Base-by-base conservation (phyloP, 2,329 filamentous ascomycete species). In the Aureobasidium subglaciale region DNA sequence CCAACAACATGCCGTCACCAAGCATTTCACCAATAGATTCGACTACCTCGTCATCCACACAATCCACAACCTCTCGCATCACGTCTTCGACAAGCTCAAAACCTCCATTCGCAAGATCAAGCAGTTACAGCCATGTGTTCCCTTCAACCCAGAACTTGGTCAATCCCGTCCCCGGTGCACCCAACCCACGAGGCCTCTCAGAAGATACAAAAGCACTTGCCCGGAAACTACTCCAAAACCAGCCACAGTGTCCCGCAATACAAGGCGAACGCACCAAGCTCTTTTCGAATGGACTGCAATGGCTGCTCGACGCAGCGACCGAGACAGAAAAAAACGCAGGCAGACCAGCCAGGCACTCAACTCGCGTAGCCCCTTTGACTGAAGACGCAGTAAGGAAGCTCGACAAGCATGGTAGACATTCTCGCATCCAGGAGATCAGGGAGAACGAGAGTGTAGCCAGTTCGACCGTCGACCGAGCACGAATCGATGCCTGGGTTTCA, bases 21-120 rank as follows among this genome's bases (percentile, higher is more conserved):
- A 50, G 46, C 24, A 38, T 49, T 7, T 49, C 34, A 29, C 32
- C 46, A n/a, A 50, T 38, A 30, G 45, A 49, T 20, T 49, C 45
- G n/a, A 30, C 20, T 22, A 37, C 45, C 22, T 45, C 42, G 2
- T 45, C 42, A n/a, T 50, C 46, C n/a, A 34, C 27, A 13, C 45
- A 49, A 18, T 38, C 32, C 4, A 16, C 46, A 38, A 22, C 32
- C 3, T 50, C 46, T 7, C 46, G 34, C 30, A 38, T 4, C 8
- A 29, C 46, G 15, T 35, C 45, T 6, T 50, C 46, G 18, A 37
- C 45, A 29, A 29, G 8, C 24, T 29, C 46, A 5, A 13, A n/a
- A 27, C 20, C 37, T 5, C 46, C 32, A 1, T 22, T 37, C n/a
- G 46, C n/a, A 18, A 13, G 42, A 32, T 15, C 25, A 46, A 27